phyloP scores from a whole-genome alignment of 2,329 filamentous ascomycete genomes.

The Penicillium occitanis region DNA sequence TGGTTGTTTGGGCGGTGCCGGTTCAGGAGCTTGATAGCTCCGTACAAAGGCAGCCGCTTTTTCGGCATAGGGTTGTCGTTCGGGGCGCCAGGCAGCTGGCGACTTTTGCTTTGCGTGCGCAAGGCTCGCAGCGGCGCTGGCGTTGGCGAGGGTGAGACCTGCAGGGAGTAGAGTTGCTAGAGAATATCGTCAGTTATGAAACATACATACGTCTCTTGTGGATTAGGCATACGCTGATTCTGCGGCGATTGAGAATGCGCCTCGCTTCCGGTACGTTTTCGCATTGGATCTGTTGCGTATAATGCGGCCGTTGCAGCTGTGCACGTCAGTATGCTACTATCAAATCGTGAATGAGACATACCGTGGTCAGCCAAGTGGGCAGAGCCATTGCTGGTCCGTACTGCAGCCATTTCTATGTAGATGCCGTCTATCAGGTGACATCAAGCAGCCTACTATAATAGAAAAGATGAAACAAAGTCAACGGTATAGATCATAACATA shows the following conservation, averaged over 20 bases:
- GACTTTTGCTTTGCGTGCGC: constrained; percentile 67
- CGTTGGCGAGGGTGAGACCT: constrained; percentile 57
- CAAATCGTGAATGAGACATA: constrained; percentile 6
- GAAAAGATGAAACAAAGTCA: neutral
- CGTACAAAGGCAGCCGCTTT: constrained; percentile 60
- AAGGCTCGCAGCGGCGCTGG: constrained; percentile 70
- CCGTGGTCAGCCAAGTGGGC: constrained; percentile 20
- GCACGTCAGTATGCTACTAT: neutral
- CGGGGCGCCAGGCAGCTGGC: constrained; percentile 59
- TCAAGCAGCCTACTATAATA: neutral
- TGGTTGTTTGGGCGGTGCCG: constrained; percentile 48
- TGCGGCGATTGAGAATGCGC: neutral
- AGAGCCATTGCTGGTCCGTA: constrained; percentile 15
- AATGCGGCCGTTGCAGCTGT: constrained; percentile 62
- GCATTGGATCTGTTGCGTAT: constrained; percentile 51
- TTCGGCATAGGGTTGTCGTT: constrained; percentile 59
- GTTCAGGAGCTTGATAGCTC: constrained; percentile 52
- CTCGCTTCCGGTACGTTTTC: constrained; percentile 25
- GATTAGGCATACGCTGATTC: constrained; percentile 8
- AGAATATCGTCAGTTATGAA: neutral
- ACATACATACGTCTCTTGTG: neutral
- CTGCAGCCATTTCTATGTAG: constrained; percentile 12
- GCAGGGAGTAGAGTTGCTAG: constrained; percentile 54
- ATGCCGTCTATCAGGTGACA: neutral
- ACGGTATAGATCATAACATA: neutral